Evolutionary conservation across 2,329 filamentous ascomycete species (phyloP).

Genomic region (Penicillium sumatraense): DNA sequence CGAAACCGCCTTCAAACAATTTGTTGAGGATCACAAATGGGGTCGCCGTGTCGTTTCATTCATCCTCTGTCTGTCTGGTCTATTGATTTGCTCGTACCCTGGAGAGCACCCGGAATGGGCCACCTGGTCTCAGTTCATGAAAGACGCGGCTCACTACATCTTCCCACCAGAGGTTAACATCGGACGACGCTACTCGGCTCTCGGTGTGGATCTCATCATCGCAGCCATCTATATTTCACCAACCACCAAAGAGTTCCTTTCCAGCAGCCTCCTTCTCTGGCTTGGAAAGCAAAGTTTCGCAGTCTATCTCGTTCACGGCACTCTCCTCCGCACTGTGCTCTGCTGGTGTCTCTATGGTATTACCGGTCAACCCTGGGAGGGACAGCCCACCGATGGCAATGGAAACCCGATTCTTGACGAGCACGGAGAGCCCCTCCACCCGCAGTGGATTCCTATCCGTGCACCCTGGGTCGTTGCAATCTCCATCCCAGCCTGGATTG

Average conservation of each 20-base stretch:
- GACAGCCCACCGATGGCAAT: conserved; percentile 20
- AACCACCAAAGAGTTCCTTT: conserved; percentile 53
- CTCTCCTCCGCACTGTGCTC: conserved; percentile 56
- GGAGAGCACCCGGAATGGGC: conserved; percentile 56
- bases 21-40: conserved; percentile 48
- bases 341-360: conserved; percentile 60
- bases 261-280: conserved; percentile 57
- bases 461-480: conserved; percentile 44
- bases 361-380: conserved; percentile 49
- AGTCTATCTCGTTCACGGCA: conserved; percentile 60
- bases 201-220: conserved; percentile 55
- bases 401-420: conserved; percentile 36
- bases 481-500: conserved; percentile 52
- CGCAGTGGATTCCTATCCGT: conserved; percentile 45
- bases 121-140: conserved; percentile 53
- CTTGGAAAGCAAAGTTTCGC: conserved; percentile 60
- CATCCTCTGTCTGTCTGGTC: conserved; percentile 48
- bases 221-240: conserved; percentile 57
- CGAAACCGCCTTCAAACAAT: conserved; percentile 51
- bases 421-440: conserved; percentile 40
- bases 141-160: conserved; percentile 47
- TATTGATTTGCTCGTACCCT: conserved; percentile 56
- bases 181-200: conserved; percentile 52
- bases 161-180: conserved; percentile 52
- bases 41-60: conserved; percentile 43